Conservation (phyloP, 1,139 yeast genomes). For the Protomyces inouyei region DNA sequence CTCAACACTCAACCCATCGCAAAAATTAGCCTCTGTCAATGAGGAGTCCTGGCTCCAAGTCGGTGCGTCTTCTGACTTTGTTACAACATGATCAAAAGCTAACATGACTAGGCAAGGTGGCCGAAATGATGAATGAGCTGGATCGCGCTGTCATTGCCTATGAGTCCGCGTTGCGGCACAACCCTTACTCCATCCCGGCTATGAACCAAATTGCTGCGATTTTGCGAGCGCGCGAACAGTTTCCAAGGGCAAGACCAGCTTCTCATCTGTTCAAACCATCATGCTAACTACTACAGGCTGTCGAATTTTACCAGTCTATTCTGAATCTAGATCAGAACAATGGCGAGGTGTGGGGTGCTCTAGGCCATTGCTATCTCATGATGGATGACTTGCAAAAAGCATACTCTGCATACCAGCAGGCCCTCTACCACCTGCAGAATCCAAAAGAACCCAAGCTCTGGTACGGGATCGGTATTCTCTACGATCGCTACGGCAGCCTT, state of each 20-base stretch:
- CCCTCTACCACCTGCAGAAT: constrained; percentile 80
- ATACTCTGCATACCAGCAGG: constrained; percentile 93
- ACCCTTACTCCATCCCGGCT: constrained; percentile 80
- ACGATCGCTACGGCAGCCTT: constrained; percentile 90
- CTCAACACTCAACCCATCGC: constrained; percentile 45
- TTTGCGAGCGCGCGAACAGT: constrained; percentile 82
- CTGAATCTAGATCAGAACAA: constrained; percentile 75
- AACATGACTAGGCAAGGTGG: constrained; percentile 56
- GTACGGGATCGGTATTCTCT: constrained; percentile 96
- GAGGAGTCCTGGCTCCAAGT: constrained; percentile 92
- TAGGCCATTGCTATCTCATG: constrained; percentile 96
- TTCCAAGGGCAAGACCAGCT: constrained; percentile 40
- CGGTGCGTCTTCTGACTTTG: constrained; percentile 33
- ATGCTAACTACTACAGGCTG: constrained; percentile 54
- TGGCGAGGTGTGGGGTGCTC: constrained; percentile 95
- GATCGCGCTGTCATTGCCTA: constrained; percentile 86
- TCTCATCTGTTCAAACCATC: neutral
- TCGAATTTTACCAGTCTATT: constrained; percentile 86
- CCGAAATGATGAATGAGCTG: constrained; percentile 82
- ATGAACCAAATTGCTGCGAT: constrained; percentile 81
- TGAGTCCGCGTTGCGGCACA: constrained; percentile 82
- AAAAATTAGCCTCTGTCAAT: constrained; percentile 49
- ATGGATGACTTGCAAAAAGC: constrained; percentile 93
- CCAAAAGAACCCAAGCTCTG: constrained; percentile 95
- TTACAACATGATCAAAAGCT: neutral